These are phyloP conservation scores for Brassica nigra DNA, from an alignment of 345 rosid genomes.

Conservation along the genomic window DNA sequence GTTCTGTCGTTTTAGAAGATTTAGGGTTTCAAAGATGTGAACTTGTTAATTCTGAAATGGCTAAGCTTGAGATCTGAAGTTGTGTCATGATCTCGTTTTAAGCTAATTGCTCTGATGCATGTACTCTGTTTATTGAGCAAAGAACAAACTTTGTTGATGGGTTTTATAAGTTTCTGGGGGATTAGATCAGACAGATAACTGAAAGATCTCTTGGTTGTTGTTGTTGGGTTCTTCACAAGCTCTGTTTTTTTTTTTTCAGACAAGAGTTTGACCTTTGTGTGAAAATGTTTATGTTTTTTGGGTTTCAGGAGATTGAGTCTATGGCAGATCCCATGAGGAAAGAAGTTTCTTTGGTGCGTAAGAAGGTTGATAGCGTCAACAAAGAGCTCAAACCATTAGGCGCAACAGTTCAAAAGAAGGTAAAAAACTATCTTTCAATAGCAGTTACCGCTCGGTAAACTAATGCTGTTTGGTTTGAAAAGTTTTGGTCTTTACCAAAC, in stretches of 20 bases:
- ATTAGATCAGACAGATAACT: constrained; percentile 2
- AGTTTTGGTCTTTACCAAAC: constrained; percentile 10
- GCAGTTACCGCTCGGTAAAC: not conserved
- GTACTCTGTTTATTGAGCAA: constrained; percentile 5
- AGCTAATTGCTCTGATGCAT: constrained; percentile 12
- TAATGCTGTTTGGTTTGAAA: not conserved
- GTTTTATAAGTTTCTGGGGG: not conserved
- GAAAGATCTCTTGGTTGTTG: not conserved
- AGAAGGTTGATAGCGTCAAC: constrained; percentile 87
- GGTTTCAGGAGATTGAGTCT: constrained; percentile 81
- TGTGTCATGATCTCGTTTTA: not conserved
- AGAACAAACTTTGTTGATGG: not conserved
- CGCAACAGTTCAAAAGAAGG: constrained; percentile 87
- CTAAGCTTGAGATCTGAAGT: not conserved
- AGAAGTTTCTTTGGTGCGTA: constrained; percentile 75
- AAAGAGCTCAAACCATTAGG: constrained; percentile 93
- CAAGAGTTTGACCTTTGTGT: not conserved
- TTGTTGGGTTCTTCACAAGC: constrained; percentile 12
- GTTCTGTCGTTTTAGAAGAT: not conserved
- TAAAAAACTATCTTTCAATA: constrained; percentile 17
- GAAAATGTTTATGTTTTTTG: constrained; percentile 1
- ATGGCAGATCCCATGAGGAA: constrained; percentile 97
- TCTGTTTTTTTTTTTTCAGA: not conserved
- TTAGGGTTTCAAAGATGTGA: constrained; percentile 29
- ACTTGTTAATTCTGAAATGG: constrained; percentile 12